phyloP scores from a whole-genome alignment of 78 protist genomes.

The Cyanophora paradoxa region DNA sequence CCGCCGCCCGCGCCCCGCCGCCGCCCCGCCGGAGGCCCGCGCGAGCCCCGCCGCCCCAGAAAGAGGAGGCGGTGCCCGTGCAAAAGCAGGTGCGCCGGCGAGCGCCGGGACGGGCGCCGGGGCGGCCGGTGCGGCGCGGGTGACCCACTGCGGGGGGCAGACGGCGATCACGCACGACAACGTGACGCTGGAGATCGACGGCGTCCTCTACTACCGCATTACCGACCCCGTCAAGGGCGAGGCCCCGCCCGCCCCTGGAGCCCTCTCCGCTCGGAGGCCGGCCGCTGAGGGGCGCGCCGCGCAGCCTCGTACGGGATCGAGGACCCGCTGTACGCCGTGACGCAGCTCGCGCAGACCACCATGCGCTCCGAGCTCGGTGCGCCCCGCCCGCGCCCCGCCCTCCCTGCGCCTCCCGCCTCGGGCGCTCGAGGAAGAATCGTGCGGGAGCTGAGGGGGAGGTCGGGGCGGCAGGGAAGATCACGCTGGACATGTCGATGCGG shows the following conservation, averaged over 20 bases:
- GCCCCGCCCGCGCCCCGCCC: no score
- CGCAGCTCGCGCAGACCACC: conserved; percentile 70
- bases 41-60: no score
- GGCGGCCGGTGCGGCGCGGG: no score
- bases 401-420: no score
- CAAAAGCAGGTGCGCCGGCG: background rate
- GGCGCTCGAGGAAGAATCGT: no score
- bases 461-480: no score
- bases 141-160: no score
- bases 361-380: conserved; percentile 52
- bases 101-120: background rate
- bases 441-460: no score
- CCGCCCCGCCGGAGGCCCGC: background rate
- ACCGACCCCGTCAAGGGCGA: conserved; percentile 35
- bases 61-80: background rate
- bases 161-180: conserved; percentile 67
- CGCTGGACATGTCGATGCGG: conserved; percentile 49
- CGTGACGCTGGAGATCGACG: conserved; percentile 58
- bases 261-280: background rate
- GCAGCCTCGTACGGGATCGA: conserved; percentile 54
- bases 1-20: conserved; percentile 17
- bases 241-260: background rate
- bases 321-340: conserved; percentile 39
- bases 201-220: conserved; percentile 45
- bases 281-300: no score